A percentile compares a stretch with the other conserved stretches of the same genome.
Conservation (phyloP, 2,329 filamentous ascomycete genomes). For the Pyrenophora seminiperda region DNA sequence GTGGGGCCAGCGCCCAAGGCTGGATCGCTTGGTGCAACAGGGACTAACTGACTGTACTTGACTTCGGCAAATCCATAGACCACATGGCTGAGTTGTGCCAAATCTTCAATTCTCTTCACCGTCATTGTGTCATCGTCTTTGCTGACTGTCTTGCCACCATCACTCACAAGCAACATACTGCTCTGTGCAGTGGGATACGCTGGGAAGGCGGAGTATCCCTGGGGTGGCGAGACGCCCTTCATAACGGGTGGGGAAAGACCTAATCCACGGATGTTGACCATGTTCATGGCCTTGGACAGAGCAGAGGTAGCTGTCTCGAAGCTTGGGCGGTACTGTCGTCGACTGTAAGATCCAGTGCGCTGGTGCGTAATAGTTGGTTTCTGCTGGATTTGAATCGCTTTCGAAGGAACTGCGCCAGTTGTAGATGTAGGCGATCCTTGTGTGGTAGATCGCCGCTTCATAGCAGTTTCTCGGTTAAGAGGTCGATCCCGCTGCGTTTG, state of each 20-base stretch:
- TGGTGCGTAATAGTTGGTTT: constrained; percentile 66
- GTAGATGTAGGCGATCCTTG: constrained; percentile 72
- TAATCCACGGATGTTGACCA: constrained; percentile 80
- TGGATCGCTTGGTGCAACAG: constrained; percentile 76
- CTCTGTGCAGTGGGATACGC: constrained; percentile 77
- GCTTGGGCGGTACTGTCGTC: constrained; percentile 73
- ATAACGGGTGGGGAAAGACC: constrained; percentile 67
- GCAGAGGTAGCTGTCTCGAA: constrained; percentile 84
- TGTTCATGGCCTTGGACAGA: constrained; percentile 92
- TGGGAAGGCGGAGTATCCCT: constrained; percentile 80
- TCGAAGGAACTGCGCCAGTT: constrained; percentile 72
- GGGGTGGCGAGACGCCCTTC: constrained; percentile 70
- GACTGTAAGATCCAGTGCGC: constrained; percentile 78
- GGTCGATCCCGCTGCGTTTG: constrained; percentile 56
- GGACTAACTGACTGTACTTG: constrained; percentile 96
- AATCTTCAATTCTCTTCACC: constrained; percentile 84
- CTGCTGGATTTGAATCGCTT: constrained; percentile 76
- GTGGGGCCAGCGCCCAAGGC: constrained; percentile 66
- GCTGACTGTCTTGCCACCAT: constrained; percentile 64
- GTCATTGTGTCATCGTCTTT: constrained; percentile 80
- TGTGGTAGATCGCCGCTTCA: constrained; percentile 77
- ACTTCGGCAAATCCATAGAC: constrained; percentile 98
- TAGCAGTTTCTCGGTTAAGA: constrained; percentile 63
- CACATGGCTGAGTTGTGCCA: constrained; percentile 90
- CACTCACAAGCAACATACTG: constrained; percentile 67